phyloP scores from a whole-genome alignment of 1,284 basidiomycete genomes.

The Volvariella volvacea region DNA sequence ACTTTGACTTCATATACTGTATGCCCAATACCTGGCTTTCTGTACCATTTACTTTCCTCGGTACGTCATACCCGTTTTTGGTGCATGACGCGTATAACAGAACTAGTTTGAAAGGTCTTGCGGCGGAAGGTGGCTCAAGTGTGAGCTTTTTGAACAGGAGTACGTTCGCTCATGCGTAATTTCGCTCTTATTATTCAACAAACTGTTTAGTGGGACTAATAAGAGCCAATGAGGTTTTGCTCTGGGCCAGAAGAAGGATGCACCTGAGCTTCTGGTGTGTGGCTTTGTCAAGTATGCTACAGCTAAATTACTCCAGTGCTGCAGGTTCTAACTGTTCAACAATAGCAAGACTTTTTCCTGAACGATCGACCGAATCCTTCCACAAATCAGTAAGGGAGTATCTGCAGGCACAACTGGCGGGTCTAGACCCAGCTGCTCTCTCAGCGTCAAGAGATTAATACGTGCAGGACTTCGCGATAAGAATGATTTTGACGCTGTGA shows the following conservation, averaged over 20 bases:
- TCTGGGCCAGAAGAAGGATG: conserved; percentile 63
- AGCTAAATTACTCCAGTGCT: conserved; percentile 5
- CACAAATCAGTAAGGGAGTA: conserved; percentile 43
- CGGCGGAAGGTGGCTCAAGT: conserved; percentile 60
- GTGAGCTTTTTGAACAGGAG: conserved; percentile 62
- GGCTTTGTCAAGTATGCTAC: conserved; percentile 58
- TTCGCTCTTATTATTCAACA: not conserved
- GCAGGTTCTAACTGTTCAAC: not conserved
- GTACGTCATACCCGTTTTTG: conserved; percentile 22
- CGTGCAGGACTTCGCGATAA: conserved; percentile 51
- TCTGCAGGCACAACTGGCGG: conserved; percentile 44
- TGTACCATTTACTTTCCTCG: conserved; percentile 64
- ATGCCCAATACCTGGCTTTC: conserved; percentile 56
- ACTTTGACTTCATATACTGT: conserved; percentile 71
- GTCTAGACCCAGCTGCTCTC: conserved; percentile 44
- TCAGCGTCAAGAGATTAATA: conserved; percentile 49
- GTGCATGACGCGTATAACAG: conserved; percentile 1
- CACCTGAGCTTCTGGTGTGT: conserved; percentile 49
- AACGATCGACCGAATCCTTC: conserved; percentile 44
- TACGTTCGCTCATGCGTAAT: conserved; percentile 17
- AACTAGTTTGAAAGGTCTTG: conserved; percentile 39
- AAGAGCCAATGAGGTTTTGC: conserved; percentile 60
- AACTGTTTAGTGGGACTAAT: conserved; percentile 50
- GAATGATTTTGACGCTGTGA: conserved; percentile 58
- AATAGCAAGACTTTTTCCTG: conserved; percentile 56